phyloP scores from a whole-genome alignment of 2,329 filamentous ascomycete species.

The Fusarium miscanthi region DNA sequence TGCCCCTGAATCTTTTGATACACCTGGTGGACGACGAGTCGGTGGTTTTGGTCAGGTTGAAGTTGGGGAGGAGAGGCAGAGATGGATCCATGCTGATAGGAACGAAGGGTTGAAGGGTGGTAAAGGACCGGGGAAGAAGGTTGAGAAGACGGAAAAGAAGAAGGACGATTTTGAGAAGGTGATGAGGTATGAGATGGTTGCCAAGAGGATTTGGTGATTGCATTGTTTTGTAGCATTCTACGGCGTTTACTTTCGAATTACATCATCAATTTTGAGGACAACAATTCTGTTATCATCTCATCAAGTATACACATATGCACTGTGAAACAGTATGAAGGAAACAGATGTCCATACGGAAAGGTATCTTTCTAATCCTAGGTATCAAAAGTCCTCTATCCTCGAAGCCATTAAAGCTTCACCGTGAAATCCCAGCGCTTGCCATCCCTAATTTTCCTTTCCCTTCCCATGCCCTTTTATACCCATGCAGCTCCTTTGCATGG shows the following conservation, averaged over 20 bases:
- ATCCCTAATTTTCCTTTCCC: constrained; percentile 14
- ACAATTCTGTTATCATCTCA: not conserved
- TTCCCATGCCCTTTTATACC: constrained; percentile 13
- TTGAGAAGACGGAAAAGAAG: constrained; percentile 57
- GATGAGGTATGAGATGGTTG: constrained; percentile 92
- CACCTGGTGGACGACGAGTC: constrained; percentile 74
- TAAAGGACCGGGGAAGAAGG: constrained; percentile 65
- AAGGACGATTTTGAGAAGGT: constrained; percentile 70
- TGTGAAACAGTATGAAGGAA: not conserved
- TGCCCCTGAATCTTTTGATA: constrained; percentile 67
- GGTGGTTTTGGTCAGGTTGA: constrained; percentile 90
- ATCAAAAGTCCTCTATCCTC: constrained; percentile 32
- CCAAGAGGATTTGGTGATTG: constrained; percentile 90
- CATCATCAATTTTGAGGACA: not conserved
- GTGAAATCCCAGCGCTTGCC: constrained; percentile 34
- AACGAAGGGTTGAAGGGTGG: constrained; percentile 73
- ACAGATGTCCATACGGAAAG: constrained; percentile 24
- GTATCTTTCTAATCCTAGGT: constrained; percentile 42
- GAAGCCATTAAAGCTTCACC: constrained; percentile 15
- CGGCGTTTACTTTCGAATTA: constrained; percentile 11
- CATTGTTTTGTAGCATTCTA: constrained; percentile 6
- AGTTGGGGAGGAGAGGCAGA: constrained; percentile 85
- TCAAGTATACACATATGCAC: not conserved
- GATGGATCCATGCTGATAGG: constrained; percentile 90
- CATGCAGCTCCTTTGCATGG: constrained; percentile 19